Evolutionary conservation across 2,329 filamentous ascomycete genomes (phyloP).

Genomic region (Hirsutella rhossiliensis): DNA sequence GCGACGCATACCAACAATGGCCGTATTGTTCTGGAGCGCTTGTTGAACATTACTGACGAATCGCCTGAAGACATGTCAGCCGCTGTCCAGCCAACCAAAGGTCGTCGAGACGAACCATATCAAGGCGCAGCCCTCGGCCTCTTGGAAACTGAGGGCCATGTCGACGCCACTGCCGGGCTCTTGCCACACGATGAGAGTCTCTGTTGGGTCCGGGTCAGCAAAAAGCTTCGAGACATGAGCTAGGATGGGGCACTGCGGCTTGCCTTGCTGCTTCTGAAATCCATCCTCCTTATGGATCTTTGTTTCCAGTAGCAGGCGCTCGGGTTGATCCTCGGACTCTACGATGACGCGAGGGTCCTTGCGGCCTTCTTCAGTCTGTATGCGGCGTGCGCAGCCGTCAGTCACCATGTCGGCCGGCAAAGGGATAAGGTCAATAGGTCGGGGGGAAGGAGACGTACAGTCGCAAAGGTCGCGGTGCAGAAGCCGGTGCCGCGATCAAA

Average conservation of each 20-base stretch:
- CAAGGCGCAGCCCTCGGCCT: slow-evolving; percentile 81
- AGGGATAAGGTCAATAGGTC: not conserved
- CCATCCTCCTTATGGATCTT: slow-evolving; percentile 87
- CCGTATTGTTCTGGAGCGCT: slow-evolving; percentile 41
- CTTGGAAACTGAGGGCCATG: slow-evolving; percentile 97
- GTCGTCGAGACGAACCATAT: slow-evolving; percentile 59
- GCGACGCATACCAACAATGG: slow-evolving; percentile 1
- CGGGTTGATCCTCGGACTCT: slow-evolving; percentile 84
- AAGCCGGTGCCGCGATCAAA: slow-evolving; percentile 95
- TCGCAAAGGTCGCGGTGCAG: slow-evolving; percentile 65
- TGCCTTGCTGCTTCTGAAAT: slow-evolving; percentile 97
- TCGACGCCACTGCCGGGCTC: slow-evolving; percentile 74
- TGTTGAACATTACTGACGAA: slow-evolving; percentile 83
- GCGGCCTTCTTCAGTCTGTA: slow-evolving; percentile 44
- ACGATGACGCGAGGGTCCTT: slow-evolving; percentile 85
- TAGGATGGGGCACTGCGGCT: slow-evolving; percentile 12
- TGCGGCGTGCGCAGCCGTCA: not conserved
- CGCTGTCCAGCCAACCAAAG: not conserved
- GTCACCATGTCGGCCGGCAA: not conserved
- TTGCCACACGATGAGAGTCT: slow-evolving; percentile 97
- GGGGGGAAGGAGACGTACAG: slow-evolving; percentile 42
- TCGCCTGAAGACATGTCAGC: slow-evolving; percentile 47
- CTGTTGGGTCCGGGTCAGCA: slow-evolving; percentile 33
- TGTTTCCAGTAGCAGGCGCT: slow-evolving; percentile 75
- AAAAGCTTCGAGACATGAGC: too few relatives aligned